These are phyloP conservation scores for Zymoseptoria ardabiliae DNA, from an alignment of 2,329 filamentous ascomycete genomes.

Conservation along the genomic window DNA sequence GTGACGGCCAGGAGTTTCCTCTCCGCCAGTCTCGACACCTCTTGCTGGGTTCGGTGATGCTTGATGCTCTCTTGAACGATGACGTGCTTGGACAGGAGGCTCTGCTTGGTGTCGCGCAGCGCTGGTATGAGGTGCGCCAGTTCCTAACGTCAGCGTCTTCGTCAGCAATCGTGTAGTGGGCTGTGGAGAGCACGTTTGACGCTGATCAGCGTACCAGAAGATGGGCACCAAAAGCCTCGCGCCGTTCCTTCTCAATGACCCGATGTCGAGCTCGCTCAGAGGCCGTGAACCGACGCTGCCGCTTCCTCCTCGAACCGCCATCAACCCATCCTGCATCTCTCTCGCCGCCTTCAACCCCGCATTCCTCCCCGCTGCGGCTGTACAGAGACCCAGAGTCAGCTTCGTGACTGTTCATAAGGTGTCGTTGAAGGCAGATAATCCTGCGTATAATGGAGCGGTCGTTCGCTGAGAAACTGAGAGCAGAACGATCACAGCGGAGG, in stretches of 20 bases:
- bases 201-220: conserved; percentile 3
- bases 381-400: background rate
- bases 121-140: conserved; percentile 9
- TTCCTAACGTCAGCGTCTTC: background rate
- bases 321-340: background rate
- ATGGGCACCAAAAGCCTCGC: conserved; percentile 12
- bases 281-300: conserved; percentile 1
- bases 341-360: too few relatives aligned
- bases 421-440: background rate
- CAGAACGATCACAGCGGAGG: background rate
- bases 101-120: conserved; percentile 8
- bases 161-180: background rate
- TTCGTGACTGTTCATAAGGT: background rate
- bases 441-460: too few relatives aligned
- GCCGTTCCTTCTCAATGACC: conserved; percentile 10
- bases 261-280: conserved; percentile 9
- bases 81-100: conserved; percentile 14
- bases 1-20: background rate
- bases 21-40: background rate
- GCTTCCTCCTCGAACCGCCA: conserved; percentile 1
- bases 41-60: conserved; percentile 6
- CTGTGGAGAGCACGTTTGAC: background rate
- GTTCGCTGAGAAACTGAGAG: background rate
- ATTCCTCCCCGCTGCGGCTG: background rate
- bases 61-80: conserved; percentile 10